Conservation (phyloP, 2,329 filamentous ascomycete species). For the Coccinonectria pachysandricola region DNA sequence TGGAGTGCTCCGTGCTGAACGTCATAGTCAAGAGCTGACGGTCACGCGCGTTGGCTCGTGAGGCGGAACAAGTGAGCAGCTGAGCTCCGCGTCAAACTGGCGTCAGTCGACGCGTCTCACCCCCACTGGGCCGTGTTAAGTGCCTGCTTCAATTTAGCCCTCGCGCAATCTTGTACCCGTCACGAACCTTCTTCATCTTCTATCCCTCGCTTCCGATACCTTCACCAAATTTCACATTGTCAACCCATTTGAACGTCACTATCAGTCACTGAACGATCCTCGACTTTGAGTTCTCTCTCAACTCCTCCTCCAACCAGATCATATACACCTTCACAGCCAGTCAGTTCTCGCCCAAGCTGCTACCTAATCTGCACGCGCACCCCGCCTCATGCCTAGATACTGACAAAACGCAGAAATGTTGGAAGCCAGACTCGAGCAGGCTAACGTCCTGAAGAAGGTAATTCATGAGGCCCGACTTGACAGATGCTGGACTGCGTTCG, state of each 20-base stretch:
- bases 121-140: constrained; percentile 24
- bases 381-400: constrained; percentile 1
- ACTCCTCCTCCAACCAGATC: background rate
- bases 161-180: constrained; percentile 8
- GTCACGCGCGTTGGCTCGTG: too few species aligned
- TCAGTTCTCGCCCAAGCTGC: constrained; percentile 1
- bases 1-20: too few species aligned
- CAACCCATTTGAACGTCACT: too few species aligned
- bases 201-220: too few species aligned
- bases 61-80: too few species aligned
- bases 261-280: too few species aligned
- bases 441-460: constrained; percentile 90
- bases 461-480: too few species aligned
- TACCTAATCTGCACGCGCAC: background rate
- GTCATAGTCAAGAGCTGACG: too few species aligned
- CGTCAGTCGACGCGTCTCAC: constrained; percentile 24
- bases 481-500: too few species aligned
- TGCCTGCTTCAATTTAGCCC: constrained; percentile 15
- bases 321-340: constrained; percentile 3
- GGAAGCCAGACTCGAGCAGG: constrained; percentile 95
- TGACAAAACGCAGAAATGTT: constrained; percentile 53
- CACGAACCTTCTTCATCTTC: constrained; percentile 2
- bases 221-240: too few species aligned
- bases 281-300: background rate
- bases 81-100: constrained; percentile 22